Evolutionary conservation across 106 monocot genomes (phyloP), one percentile per base, ranked within the genome.

Genomic region (Allium cepa): DNA sequence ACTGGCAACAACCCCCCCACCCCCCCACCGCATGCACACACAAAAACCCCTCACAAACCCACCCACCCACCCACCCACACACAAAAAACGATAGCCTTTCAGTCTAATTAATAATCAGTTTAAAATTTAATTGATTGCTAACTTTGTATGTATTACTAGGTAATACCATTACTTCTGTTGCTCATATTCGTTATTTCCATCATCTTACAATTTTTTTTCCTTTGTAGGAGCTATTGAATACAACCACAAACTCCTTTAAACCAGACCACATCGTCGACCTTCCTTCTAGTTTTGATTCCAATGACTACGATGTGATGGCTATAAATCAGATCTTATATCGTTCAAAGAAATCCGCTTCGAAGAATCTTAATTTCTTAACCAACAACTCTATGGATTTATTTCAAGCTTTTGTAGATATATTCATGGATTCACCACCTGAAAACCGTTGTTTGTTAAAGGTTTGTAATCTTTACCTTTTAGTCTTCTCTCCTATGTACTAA

Each of bases 401-500:
- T 62, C 60, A 69, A 53, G 61, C 72, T 66, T 64, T 92, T 57
- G 50, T 75, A 52, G 84, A 84, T 70, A 63, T 82, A 56, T 96
- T 88, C 66, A 79, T 84, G 63, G 60, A 72, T 67, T 88, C 88
- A 49, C 50, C 93, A 52, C 63, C 78, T 11, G 84, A 91, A 63
- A 92, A 82, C 53, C 79, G 81, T 64, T 53, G 58, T 69, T 69
- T 18, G 28, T 26, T 92, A 52, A 96, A 96, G 96, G 91, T 96
- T 15, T 61, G 53, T 28, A 47, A 17, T 27, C 12, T 51, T 55
- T 9, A 61, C 52, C 13, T 53, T 10, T 53, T 13, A 9, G 52
- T 53, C 52, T 22, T 22, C 1, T 0, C 22, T 22, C 22, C 22
- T 22, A 22, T 22, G 1, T 22, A 22, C 22, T 22, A 22, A 22